Percentiles rank a stretch among this genome's conserved stretches.
phyloP scores from a whole-genome alignment of 2,329 filamentous ascomycete species.

The Fusarium napiforme region DNA sequence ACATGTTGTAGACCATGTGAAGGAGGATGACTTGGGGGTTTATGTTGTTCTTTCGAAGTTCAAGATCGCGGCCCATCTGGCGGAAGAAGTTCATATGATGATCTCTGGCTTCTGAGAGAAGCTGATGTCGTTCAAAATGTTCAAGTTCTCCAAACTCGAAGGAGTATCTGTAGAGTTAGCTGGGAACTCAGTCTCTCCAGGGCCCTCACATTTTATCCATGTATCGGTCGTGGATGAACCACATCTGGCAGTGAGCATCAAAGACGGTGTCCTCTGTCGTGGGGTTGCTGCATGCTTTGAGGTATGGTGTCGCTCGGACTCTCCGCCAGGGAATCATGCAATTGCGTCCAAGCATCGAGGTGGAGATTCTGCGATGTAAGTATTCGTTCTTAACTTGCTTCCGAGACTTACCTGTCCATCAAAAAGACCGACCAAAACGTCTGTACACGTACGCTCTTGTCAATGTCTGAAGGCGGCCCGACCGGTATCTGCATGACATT shows the following conservation, averaged over 20 bases:
- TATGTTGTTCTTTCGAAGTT: background rate
- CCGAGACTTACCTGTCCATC: background rate
- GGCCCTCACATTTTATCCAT: background rate
- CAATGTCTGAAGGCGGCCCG: background rate
- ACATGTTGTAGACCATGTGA: background rate
- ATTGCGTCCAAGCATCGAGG: background rate
- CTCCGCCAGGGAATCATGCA: background rate
- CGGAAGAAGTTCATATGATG: background rate
- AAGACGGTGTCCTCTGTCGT: background rate
- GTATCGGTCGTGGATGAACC: background rate
- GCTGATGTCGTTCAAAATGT: background rate
- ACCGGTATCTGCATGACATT: background rate
- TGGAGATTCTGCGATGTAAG: background rate
- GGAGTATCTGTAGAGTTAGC: background rate
- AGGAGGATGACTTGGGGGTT: background rate
- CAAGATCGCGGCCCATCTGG: background rate
- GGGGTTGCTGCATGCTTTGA: background rate
- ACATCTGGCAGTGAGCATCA: background rate
- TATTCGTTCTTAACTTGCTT: accelerated
- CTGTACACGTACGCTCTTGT: background rate
- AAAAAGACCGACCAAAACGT: background rate
- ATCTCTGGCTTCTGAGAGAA: background rate
- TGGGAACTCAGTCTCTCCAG: accelerated
- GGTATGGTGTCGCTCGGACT: background rate
- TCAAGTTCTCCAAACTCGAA: background rate